Conservation (phyloP, 1,284 basidiomycete genomes). For the Sanghuangporus sanghuang region DNA sequence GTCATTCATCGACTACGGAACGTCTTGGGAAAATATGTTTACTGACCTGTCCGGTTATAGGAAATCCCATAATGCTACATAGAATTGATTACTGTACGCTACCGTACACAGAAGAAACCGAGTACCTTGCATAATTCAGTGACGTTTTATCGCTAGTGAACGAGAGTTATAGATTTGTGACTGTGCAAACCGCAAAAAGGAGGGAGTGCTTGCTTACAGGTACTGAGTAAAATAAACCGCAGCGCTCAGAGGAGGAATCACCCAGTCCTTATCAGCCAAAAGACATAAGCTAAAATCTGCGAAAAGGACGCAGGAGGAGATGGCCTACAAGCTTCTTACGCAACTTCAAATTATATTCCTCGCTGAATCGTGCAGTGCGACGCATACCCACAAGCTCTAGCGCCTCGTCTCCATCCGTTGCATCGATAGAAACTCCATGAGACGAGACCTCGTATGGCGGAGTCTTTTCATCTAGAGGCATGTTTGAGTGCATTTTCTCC, state of each 20-base stretch:
- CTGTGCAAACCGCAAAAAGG: background rate
- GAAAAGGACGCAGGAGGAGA: background rate
- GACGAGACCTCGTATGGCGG: constrained; percentile 9
- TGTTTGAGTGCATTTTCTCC: constrained; percentile 1
- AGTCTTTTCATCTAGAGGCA: constrained; percentile 10
- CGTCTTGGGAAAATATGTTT: background rate
- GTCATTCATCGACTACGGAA: background rate
- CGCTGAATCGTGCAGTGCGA: constrained; percentile 47
- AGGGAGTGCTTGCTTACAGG: constrained; percentile 34
- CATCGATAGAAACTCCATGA: constrained; percentile 34
- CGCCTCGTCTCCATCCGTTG: constrained; percentile 45
- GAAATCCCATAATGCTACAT: constrained; percentile 58
- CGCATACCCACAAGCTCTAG: constrained; percentile 51
- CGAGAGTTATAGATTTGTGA: background rate
- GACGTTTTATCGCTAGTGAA: constrained; percentile 57
- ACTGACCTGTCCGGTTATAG: constrained; percentile 52
- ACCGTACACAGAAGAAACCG: background rate
- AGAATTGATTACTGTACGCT: constrained; percentile 9
- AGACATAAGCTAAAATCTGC: background rate
- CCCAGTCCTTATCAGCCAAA: constrained; percentile 37
- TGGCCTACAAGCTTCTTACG: constrained; percentile 55
- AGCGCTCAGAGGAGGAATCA: constrained; percentile 58
- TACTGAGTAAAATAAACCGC: constrained; percentile 66
- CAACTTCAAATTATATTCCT: constrained; percentile 53
- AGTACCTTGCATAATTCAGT: constrained; percentile 58